Evolutionary conservation across 2,329 filamentous ascomycete species (phyloP), one percentile per base, ranked within the genome.

Genomic region (Exophiala viscosa): DNA sequence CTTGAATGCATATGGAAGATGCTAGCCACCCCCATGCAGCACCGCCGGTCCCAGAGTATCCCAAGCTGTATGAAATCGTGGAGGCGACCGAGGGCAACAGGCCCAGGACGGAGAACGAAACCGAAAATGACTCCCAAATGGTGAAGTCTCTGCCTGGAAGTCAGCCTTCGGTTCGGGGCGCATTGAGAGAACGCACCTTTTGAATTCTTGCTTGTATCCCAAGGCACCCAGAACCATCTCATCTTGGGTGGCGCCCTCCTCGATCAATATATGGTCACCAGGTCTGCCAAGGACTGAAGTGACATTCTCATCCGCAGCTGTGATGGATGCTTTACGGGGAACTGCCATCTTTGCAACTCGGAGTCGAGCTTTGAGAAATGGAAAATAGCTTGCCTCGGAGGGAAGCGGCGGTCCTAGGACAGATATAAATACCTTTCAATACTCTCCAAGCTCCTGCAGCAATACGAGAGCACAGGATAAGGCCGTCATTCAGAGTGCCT

Each of bases 151-250:
- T 65, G 45, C 8, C 10, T 3, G 10, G 11, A 13, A 8, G 34
- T 57, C 42, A 58, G 48, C 18, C 45, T 5, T 17, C 9, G 36
- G 28, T 20, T 2, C 11, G 5, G 14, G 7, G 14, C n/a, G 28
- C 6, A 4, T 33, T 18, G 15, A 7, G 5, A 5, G 32, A 5
- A 32, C 44, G 15, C 17, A 58, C 47, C 56, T 50, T 44, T 66
- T 65, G 57, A 67, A 66, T 50, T 65, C 65, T 43, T 66, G 64
- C 51, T 65, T 65, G 45, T 67, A 67, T 13, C 73, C 73, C 45
- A 75, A 62, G 5, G 72, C 70, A 36, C 65, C 65, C 43, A 75
- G 69, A 33, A 72, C 69, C 48, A 67, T 61, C 50, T 75, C 73
- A 56, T 75, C 73, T 6, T 64, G 63, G 47, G 68, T 65, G 32